Conservation (phyloP, 495 filamentous ascomycete species). For the Aspergillus kassunensis region DNA sequence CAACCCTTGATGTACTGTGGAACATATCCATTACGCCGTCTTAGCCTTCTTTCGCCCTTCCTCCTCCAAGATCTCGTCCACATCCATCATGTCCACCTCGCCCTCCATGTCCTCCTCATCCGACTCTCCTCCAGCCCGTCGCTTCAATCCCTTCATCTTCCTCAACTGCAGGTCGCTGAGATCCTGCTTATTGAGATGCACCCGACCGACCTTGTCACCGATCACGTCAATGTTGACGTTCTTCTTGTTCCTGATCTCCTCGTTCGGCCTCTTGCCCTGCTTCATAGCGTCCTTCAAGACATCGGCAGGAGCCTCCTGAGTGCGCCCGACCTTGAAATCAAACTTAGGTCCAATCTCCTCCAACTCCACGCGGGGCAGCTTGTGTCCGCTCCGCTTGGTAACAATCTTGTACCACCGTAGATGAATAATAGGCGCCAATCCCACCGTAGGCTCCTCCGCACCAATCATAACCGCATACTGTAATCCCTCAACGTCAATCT, state of each 20-base stretch:
- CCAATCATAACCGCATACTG: slow-evolving; percentile 80
- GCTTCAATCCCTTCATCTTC: slow-evolving; percentile 99
- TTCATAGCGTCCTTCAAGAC: slow-evolving; percentile 87
- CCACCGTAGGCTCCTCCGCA: slow-evolving; percentile 68
- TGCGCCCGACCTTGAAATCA: slow-evolving; percentile 82
- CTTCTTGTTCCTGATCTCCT: slow-evolving; percentile 72
- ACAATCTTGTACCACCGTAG: slow-evolving; percentile 78
- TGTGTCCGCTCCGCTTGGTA: slow-evolving; percentile 82
- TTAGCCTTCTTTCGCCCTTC: slow-evolving; percentile 38
- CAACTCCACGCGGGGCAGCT: slow-evolving; percentile 82
- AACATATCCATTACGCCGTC: slow-evolving; percentile 22
- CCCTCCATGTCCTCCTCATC: slow-evolving; percentile 39
- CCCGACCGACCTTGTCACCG: slow-evolving; percentile 92
- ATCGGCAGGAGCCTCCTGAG: slow-evolving; percentile 69
- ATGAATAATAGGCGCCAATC: slow-evolving; percentile 65
- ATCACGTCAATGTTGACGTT: slow-evolving; percentile 87
- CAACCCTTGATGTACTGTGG: slow-evolving; percentile 3
- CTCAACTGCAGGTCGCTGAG: slow-evolving; percentile 82
- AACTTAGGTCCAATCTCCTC: slow-evolving; percentile 95
- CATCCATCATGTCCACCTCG: slow-evolving; percentile 42
- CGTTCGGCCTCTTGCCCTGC: slow-evolving; percentile 65
- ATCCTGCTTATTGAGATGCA: slow-evolving; percentile 91
- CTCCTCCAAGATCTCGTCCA: slow-evolving; percentile 41
- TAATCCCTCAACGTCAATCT: slow-evolving; percentile 89
- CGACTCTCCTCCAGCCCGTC: slow-evolving; percentile 56